Percentiles rank a stretch among this genome's conserved stretches.
Conservation (phyloP, 768 basidiomycete genomes). For the Xerocomellus chrysenteron region DNA sequence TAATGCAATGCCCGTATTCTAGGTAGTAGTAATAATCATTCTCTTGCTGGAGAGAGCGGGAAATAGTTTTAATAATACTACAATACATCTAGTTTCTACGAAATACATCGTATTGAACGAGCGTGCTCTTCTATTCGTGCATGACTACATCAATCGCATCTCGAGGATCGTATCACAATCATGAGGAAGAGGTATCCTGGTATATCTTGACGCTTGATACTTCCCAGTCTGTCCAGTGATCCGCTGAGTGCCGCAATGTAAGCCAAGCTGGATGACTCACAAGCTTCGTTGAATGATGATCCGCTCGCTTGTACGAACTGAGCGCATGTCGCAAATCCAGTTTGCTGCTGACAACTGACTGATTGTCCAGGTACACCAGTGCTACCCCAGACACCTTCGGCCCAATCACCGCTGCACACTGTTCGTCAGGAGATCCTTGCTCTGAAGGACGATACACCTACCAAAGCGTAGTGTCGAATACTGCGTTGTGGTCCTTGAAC, state of each 20-base stretch:
- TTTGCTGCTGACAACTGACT: conserved; percentile 80
- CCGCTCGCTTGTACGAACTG: conserved; percentile 76
- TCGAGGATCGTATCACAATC: conserved; percentile 1
- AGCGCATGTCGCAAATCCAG: conserved; percentile 79
- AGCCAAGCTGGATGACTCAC: conserved; percentile 46
- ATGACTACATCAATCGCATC: conserved; percentile 5
- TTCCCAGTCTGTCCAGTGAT: conserved; percentile 66
- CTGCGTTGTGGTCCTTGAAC: conserved; percentile 74
- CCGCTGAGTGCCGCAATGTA: conserved; percentile 1
- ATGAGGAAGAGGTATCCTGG: conserved; percentile 39
- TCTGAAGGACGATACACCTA: conserved; percentile 27
- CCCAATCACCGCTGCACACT: conserved; percentile 79
- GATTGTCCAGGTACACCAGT: conserved; percentile 82
- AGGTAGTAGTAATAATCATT: not conserved
- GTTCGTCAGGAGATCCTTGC: conserved; percentile 3
- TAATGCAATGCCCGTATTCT: no score
- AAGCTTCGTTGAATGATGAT: conserved; percentile 68
- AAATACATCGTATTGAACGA: conserved; percentile 14
- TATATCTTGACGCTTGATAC: conserved; percentile 74
- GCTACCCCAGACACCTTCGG: conserved; percentile 69
- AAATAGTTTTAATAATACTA: conserved; percentile 13
- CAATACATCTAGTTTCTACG: conserved; percentile 22
- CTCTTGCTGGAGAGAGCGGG: not conserved
- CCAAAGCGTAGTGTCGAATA: conserved; percentile 89
- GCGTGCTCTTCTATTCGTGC: conserved; percentile 12